A percentile compares a stretch with the other conserved stretches of the same genome.
These are phyloP conservation scores for Ogataea methylovora DNA, from an alignment of 805 yeast genomes.

Conservation along the genomic window DNA sequence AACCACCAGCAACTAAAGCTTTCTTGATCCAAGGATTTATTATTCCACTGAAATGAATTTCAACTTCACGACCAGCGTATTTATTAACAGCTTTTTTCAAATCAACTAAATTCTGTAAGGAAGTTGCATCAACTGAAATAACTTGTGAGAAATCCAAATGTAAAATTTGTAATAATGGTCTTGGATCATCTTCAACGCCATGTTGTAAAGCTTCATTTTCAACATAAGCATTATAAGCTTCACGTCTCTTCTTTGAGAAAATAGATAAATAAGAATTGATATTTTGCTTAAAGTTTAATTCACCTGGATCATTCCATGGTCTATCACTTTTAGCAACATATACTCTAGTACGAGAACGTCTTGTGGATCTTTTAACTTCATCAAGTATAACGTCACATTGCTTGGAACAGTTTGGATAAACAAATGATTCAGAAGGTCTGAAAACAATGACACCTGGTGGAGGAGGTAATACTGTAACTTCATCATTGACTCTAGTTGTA, in stretches of 20 bases:
- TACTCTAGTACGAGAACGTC: slow-evolving; percentile 45
- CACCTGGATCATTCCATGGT: slow-evolving; percentile 92
- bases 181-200: slow-evolving; percentile 28
- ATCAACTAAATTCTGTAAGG: slow-evolving; percentile 72
- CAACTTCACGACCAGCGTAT: slow-evolving; percentile 78
- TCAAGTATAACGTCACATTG: slow-evolving; percentile 67
- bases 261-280: neutral
- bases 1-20: slow-evolving; percentile 67
- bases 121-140: slow-evolving; percentile 70
- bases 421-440: slow-evolving; percentile 73
- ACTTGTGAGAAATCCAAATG: slow-evolving; percentile 81
- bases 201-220: slow-evolving; percentile 18
- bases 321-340: slow-evolving; percentile 45
- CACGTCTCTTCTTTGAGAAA: slow-evolving; percentile 1
- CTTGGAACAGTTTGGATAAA: slow-evolving; percentile 72
- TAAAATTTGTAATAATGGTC: slow-evolving; percentile 64
- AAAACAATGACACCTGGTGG: slow-evolving; percentile 89
- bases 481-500: slow-evolving; percentile 40
- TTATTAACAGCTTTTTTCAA: slow-evolving; percentile 61
- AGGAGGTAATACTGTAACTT: slow-evolving; percentile 58
- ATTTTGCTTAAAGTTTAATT: slow-evolving; percentile 28
- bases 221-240: slow-evolving; percentile 9
- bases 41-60: slow-evolving; percentile 83
- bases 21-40: slow-evolving; percentile 82
- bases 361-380: slow-evolving; percentile 53